These are phyloP conservation scores for Pichia sp. DNA, from an alignment of 1,139 yeast species.

Conservation along the genomic window DNA sequence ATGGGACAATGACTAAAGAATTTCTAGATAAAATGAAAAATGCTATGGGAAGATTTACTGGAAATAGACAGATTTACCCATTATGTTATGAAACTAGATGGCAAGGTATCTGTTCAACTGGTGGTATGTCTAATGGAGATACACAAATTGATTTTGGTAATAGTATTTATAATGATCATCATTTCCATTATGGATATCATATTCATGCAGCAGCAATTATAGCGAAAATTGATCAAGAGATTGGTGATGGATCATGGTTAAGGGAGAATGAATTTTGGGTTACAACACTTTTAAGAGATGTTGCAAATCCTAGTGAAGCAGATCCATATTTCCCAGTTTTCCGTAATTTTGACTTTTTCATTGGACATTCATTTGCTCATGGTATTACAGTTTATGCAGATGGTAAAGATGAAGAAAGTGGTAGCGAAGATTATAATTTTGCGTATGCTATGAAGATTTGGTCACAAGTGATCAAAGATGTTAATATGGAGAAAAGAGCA, in stretches of 20 bases:
- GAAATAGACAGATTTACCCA: conserved; percentile 53
- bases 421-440: conserved; percentile 71
- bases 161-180: conserved; percentile 72
- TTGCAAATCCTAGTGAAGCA: conserved; percentile 53
- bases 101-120: conserved; percentile 67
- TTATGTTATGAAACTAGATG: conserved; percentile 59
- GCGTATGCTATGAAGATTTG: conserved; percentile 68
- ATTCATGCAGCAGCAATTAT: conserved; percentile 65
- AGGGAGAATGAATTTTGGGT: conserved; percentile 47
- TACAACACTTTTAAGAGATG: conserved; percentile 57
- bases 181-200: conserved; percentile 75
- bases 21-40: conserved; percentile 46
- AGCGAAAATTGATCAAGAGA: conserved; percentile 44
- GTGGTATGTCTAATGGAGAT: conserved; percentile 45
- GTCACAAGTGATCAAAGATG: conserved; percentile 53
- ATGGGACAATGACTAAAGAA: conserved; percentile 37
- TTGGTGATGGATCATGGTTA: conserved; percentile 46
- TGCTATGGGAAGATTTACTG: conserved; percentile 54
- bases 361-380: conserved; percentile 78
- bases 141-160: conserved; percentile 62
- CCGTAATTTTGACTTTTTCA: conserved; percentile 70
- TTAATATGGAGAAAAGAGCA: conserved; percentile 46
- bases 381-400: conserved; percentile 70
- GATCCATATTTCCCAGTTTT: conserved; percentile 64
- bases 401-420: conserved; percentile 73